A percentile compares a stretch with the other conserved stretches of the same genome.
These are phyloP conservation scores for Actinomucor elegans DNA, from an alignment of 371 early-diverging fungal genomes.

Conservation along the genomic window DNA sequence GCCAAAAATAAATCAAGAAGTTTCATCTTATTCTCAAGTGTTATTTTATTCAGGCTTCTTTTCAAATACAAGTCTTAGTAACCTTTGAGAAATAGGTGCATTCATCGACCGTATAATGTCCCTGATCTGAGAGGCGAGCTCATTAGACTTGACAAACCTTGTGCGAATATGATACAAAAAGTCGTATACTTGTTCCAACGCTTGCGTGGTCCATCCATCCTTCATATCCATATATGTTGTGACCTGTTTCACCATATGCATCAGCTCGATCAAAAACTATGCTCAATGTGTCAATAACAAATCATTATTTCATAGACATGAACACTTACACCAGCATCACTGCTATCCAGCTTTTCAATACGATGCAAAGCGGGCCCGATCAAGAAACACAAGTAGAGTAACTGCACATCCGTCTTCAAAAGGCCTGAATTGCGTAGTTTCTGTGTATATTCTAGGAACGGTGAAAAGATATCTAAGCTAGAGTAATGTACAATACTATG, in stretches of 20 bases:
- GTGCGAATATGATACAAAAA: slow-evolving; percentile 55
- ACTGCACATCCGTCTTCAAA: slow-evolving; percentile 69
- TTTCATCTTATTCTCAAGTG: too few relatives aligned
- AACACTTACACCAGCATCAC: slow-evolving; percentile 46
- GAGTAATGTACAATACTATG: slow-evolving; percentile 66
- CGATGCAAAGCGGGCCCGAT: slow-evolving; percentile 76
- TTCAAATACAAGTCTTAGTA: slow-evolving; percentile 35
- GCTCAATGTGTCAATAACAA: background rate
- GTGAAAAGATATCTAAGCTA: slow-evolving; percentile 53
- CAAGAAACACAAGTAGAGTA: slow-evolving; percentile 72
- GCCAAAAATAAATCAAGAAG: too few relatives aligned
- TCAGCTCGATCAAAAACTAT: slow-evolving; percentile 49
- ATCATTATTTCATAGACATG: background rate
- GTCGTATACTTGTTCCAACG: slow-evolving; percentile 57
- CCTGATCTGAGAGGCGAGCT: slow-evolving; percentile 36
- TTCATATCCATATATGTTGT: slow-evolving; percentile 49
- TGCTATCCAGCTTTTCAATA: slow-evolving; percentile 56
- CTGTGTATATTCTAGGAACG: slow-evolving; percentile 40
- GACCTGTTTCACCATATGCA: slow-evolving; percentile 52
- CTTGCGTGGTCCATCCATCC: slow-evolving; percentile 52
- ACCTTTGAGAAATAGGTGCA: slow-evolving; percentile 41
- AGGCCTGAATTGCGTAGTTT: slow-evolving; percentile 35
- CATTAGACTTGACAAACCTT: slow-evolving; percentile 45
- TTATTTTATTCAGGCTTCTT: background rate
- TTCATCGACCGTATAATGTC: slow-evolving; percentile 51